Base-by-base conservation (phyloP, 176 grass and related monocot genomes). In the Musa itinerans region DNA sequence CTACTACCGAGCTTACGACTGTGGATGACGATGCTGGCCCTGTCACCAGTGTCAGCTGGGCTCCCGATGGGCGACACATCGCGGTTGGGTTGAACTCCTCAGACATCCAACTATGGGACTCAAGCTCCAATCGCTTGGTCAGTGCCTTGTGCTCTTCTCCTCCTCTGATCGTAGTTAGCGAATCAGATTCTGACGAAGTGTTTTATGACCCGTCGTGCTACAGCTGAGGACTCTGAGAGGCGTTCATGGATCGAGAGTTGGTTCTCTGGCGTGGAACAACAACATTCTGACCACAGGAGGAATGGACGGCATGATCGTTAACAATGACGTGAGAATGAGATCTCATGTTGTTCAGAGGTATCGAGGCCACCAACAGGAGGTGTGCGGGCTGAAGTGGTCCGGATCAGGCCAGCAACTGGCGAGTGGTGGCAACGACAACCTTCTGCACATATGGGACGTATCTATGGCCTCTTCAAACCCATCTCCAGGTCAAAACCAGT, bases 221-320 rank as follows among this genome's bases (percentile, higher is more conserved):
- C 81, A 89, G 87, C 27, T 89, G 74, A 89, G 87, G 71, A 89
- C 81, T 75, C 58, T 89, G 52, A 81, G 66, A 75, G 87, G 87
- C 3, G 81, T 78, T 50, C 87, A 89, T 21, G 69, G 80, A 20
- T 75, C 52, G 1, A 80, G 87, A 54, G 81, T 89, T 1, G 87
- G 87, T 26, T 74, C 72, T 26, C 52, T 74, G 11, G 72, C 72
- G 24, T 74, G 72, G 72, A 74, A 74, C 11, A 16, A 58, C 16
- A 15, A 58, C 14, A 56, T 74, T 74, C 14, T 74, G 24, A 56
- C 72, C 15, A 56, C 53, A 16, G 72, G 72, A 10, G 52, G 72
- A 34, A 22, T 53, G 43, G 49, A 72, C 10, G 71, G 71, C 11
- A 27, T 14, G 50, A 74, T 74, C 26, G 2, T 24, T 2, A 53